phyloP scores from a whole-genome alignment of 768 basidiomycete genomes.

The Trametes elegans region DNA sequence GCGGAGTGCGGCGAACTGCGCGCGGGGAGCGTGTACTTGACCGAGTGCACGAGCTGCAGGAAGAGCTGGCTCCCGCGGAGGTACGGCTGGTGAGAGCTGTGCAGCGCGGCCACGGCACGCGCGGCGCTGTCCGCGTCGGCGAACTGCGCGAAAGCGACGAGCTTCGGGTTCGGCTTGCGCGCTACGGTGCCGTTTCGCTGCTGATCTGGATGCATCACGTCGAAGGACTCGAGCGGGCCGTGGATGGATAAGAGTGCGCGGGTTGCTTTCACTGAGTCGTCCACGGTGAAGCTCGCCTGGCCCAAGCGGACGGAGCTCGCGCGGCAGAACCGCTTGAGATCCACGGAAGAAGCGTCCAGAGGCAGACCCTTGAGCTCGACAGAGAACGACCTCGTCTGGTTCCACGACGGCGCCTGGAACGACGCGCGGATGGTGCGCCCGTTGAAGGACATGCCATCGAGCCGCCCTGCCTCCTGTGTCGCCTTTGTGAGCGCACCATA shows the following conservation, averaged over 20 bases:
- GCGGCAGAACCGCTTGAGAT: conserved; percentile 35
- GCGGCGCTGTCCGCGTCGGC: conserved; percentile 33
- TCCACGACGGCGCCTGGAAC: conserved; percentile 31
- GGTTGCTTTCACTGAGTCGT: conserved; percentile 33
- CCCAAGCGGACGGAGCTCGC: conserved; percentile 28
- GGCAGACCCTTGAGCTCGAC: conserved; percentile 48
- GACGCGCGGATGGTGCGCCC: conserved; percentile 40
- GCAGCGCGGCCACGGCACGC: conserved; percentile 28
- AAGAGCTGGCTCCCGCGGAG: conserved; percentile 38
- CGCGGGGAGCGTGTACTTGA: conserved; percentile 38
- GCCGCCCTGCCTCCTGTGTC: conserved; percentile 38
- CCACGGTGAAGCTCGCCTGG: conserved; percentile 34
- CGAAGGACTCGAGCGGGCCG: conserved; percentile 41
- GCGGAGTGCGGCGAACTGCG: conserved; percentile 36
- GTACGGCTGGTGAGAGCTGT: conserved; percentile 32
- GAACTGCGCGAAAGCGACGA: conserved; percentile 45
- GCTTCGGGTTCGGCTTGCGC: conserved; percentile 31
- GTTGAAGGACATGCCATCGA: conserved; percentile 39
- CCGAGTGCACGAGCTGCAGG: conserved; percentile 40
- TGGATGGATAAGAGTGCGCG: conserved; percentile 34
- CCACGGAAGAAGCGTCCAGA: conserved; percentile 28
- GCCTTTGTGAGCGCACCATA: conserved; percentile 44
- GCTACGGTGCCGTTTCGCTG: too few relatives aligned
- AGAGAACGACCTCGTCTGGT: conserved; percentile 38
- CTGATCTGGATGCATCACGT: conserved; percentile 28